phyloP scores from a whole-genome alignment of 1,139 yeast species.

The Kazachstania sp. region DNA sequence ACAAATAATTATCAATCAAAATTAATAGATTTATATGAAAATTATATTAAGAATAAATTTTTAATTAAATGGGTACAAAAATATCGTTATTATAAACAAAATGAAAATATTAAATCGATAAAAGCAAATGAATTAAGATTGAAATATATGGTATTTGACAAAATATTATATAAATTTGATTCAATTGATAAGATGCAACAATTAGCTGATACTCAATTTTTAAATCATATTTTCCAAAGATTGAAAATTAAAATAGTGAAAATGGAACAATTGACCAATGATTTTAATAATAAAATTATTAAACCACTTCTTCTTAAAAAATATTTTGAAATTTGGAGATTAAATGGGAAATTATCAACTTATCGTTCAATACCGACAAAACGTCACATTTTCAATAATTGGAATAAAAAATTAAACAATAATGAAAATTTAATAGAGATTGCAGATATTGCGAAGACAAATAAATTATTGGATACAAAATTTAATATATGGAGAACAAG shows the following conservation, averaged over 20 bases:
- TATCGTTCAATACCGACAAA: not conserved
- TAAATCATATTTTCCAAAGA: conserved; percentile 13
- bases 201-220: conserved; percentile 20
- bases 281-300: not conserved
- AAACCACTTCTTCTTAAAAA: not conserved
- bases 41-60: conserved; percentile 7
- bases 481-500: conserved; percentile 23
- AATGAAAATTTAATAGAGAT: conserved; percentile 8
- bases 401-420: conserved; percentile 8
- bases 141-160: conserved; percentile 14
- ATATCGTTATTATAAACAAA: conserved; percentile 6
- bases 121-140: conserved; percentile 12
- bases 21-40: conserved; percentile 4
- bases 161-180: conserved; percentile 13
- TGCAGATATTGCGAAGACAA: conserved; percentile 12
- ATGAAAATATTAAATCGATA: conserved; percentile 8
- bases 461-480: conserved; percentile 17
- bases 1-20: not conserved
- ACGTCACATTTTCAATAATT: conserved; percentile 7
- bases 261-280: conserved; percentile 2
- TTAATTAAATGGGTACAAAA: conserved; percentile 12
- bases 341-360: conserved; percentile 3
- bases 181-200: conserved; percentile 11
- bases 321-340: conserved; percentile 9
- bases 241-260: conserved; percentile 3